Base-by-base conservation (phyloP, 2,329 filamentous ascomycete genomes). In the Didymella pinodella region DNA sequence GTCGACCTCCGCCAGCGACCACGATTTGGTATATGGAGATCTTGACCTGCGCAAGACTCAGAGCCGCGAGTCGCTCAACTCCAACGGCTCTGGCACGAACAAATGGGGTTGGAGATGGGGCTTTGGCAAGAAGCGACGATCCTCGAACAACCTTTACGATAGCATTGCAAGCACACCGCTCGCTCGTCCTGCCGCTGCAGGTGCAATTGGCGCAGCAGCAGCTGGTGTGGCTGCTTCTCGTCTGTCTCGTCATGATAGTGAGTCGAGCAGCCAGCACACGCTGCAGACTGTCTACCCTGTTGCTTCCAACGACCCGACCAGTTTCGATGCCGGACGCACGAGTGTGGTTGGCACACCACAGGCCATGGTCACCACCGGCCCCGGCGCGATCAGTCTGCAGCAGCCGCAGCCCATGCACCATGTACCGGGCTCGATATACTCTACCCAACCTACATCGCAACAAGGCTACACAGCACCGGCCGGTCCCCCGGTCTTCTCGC, bases 321-420 rank as follows among this genome's bases (percentile, higher is more conserved):
- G 79, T 26, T 89, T 89, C 65, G 88, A 91, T 63, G 85, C 82
- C 48, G 70, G 73, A 60, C 81, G 82, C 31, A 80, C 78, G 22
- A 85, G 86, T 36, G 71, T 81, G n/a, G 73, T 81, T 14, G 81
- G 81, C 16, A 72, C 75, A 57, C 75, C 69, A 14, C 75, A 76
- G 51, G 71, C 74, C 48, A 45, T 75, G 4, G 54, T 76, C 12
- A 74, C 74, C 16, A 66, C 74, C 7, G 67, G 70, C 32, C 71
- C 72, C 8, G 74, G 69, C 81, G 82, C 86, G 0, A 84, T 92
- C 31, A 87, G 88, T 11, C 82, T 97, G n/a, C 90, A 95, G 73
- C 92, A 96, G 68, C 93, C 93, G 2, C 89, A 93, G 66, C 93
- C 93, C 2, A 85, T 91, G 58, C 83, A 85, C 2, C 91, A 91